Evolutionary conservation across 495 filamentous ascomycete species (phyloP), one percentile per base, ranked within the genome.

Genomic region (Niebla homalea): DNA sequence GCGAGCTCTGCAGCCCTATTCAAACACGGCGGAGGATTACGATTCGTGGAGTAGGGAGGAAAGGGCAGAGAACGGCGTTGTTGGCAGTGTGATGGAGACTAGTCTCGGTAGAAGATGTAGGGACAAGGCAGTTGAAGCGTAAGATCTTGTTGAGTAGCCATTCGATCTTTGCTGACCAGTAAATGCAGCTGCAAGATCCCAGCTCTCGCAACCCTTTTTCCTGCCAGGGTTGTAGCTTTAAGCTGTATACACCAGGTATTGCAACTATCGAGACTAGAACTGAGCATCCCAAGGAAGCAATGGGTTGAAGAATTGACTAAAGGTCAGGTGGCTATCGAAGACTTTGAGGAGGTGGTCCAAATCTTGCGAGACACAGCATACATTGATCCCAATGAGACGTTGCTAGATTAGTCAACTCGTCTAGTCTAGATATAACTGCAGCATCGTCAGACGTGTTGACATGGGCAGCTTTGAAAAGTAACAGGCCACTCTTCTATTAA

Each of bases 341-440:
- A 69, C 56, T 65, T 69, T 46, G 61, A 65, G 38, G 67, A 69
- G 47, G 58, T 64, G 6, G 41, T 67, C 20, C 57, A 54, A 19
- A 12, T 26, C 15, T 19, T 7, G 39, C 18, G 21, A 18, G 39
- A 41, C 5, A 15, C 39, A 18, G 16, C 39, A 22, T 2, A n/a
- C n/a, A n/a, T n/a, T n/a, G n/a, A n/a, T n/a, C n/a, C n/a, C n/a
- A n/a, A n/a, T n/a, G n/a, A n/a, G n/a, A n/a, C n/a, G n/a, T n/a
- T n/a, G n/a, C n/a, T n/a, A n/a, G n/a, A n/a, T n/a, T n/a, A n/a
- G n/a, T n/a, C n/a, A n/a, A n/a, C n/a, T n/a, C n/a, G n/a, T n/a
- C n/a, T n/a, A n/a, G n/a, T n/a, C n/a, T n/a, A 37, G 36, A 37
- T 16, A n/a, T 37, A 37, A 37, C 16, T 37, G 10, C 10, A 37